These are phyloP conservation scores for Glaciozyma martinii DNA, from an alignment of 768 basidiomycete genomes.

Conservation along the genomic window DNA sequence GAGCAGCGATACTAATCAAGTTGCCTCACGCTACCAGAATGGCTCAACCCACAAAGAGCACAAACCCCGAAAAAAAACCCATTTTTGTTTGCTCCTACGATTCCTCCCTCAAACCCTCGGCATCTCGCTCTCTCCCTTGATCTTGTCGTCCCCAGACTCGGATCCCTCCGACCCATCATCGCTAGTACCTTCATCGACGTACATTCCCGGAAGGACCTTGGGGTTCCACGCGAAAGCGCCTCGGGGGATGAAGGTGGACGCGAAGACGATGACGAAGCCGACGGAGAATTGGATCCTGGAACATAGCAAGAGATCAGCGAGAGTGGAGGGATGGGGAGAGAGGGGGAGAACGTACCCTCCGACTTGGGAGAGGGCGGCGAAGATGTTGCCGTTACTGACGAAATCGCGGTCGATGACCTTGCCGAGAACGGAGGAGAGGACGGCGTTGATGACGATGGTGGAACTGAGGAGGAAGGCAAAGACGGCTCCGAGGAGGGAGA, in stretches of 20 bases:
- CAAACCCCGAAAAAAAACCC: too few species aligned
- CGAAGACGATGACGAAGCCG: slow-evolving; percentile 34
- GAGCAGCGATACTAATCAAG: too few species aligned
- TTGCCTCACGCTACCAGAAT: too few species aligned
- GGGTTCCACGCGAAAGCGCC: slow-evolving; percentile 38
- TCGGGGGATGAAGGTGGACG: slow-evolving; percentile 33
- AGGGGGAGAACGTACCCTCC: slow-evolving; percentile 5
- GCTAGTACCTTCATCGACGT: not conserved
- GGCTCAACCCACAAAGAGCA: too few species aligned
- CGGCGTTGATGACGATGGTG: slow-evolving; percentile 35
- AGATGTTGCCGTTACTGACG: slow-evolving; percentile 21
- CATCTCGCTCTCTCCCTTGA: too few species aligned
- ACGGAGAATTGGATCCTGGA: slow-evolving; percentile 34
- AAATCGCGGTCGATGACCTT: slow-evolving; percentile 35
- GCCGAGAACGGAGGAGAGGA: slow-evolving; percentile 35
- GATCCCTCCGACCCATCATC: not conserved
- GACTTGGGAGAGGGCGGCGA: slow-evolving; percentile 27
- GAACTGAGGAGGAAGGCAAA: slow-evolving; percentile 36
- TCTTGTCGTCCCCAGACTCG: not conserved
- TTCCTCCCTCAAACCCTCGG: too few species aligned
- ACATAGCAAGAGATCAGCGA: slow-evolving; percentile 3
- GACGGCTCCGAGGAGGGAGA: slow-evolving; percentile 26
- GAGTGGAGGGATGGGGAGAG: not conserved
- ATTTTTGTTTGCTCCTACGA: too few species aligned
- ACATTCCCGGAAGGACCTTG: slow-evolving; percentile 27